Conservation (phyloP, 2,329 filamentous ascomycete species). For the Xylaria polymorpha region DNA sequence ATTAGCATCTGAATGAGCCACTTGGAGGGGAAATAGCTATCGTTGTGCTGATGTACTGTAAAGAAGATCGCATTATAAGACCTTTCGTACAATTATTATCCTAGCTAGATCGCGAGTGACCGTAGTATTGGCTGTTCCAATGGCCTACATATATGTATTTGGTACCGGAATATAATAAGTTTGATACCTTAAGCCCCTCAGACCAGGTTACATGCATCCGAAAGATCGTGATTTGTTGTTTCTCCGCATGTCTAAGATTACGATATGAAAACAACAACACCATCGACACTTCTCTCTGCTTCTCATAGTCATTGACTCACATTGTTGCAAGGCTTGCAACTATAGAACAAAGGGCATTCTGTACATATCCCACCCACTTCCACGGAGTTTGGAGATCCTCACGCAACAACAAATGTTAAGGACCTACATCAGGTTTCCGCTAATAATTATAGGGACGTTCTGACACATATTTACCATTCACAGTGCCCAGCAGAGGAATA, state of each 20-base stretch:
- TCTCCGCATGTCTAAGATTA: background rate
- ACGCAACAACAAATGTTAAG: background rate
- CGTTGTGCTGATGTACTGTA: background rate
- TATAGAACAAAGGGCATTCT: background rate
- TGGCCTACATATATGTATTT: background rate
- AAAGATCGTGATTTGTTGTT: conserved; percentile 4
- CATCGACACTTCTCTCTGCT: background rate
- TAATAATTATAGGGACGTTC: no score
- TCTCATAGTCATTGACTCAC: background rate
- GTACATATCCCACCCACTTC: background rate
- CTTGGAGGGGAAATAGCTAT: background rate
- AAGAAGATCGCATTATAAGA: background rate
- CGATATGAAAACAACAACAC: background rate
- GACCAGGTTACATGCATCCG: conserved; percentile 2
- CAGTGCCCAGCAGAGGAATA: background rate
- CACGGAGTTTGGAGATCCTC: no score
- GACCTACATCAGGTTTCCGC: background rate
- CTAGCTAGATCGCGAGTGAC: background rate
- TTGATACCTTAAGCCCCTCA: conserved; percentile 3
- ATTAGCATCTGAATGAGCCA: conserved; percentile 11
- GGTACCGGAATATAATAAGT: background rate
- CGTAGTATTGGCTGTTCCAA: background rate
- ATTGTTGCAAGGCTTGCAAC: background rate
- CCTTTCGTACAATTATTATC: background rate
- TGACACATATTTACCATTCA: background rate